Evolutionary conservation across 2,329 filamentous ascomycete genomes (phyloP), one percentile per base, ranked within the genome.

Genomic region (Lecanosticta acicola): DNA sequence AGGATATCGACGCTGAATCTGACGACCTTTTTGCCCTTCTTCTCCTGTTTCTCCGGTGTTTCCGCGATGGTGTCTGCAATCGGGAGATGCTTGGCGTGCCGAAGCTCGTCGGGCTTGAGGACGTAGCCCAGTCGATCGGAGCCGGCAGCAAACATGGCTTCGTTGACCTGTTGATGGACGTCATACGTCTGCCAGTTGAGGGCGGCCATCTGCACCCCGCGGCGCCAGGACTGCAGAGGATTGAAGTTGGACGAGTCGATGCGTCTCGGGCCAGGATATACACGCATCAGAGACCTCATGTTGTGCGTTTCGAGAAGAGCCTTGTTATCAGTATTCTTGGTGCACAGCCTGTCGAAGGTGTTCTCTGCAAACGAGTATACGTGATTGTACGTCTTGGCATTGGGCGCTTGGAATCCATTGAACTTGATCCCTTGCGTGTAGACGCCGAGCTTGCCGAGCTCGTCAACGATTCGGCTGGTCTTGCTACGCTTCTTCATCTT

Each of bases 121-220:
- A 97, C 89, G 60, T 97, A 98, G 36, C 93, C 93, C 2, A 86
- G 87, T 45, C 82, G 80, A 68, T 96, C 93, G 10, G 79, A 83
- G 35, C 88, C 87, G 47, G 87, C 87, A 38, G 89, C 85, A 64
- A 96, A 98, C 93, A 98, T 97, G 61, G 93, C 93, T 57, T 93
- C 86, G 65, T 97, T 97, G 66, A 97, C 78, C 64, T 97, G 91
- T 79, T 96, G 93, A 37, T 90, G 88, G 14, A 94, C 76, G 63
- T 97, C 93, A 61, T 94, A 96, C 0, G 90, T 97, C 69, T 98
- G 93, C 91, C 93, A 97, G 69, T 98, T 98, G 52, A 97, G 75
- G 0, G 93, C 93, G 11, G 86, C 89, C 91, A 98, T 97, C 68
- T 98, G 93, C 14, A 96, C 93, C 24, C 93, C 93, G 35, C 88